Conservation (phyloP, 1,139 yeast species). For the Debaryomycetaceae sp. region DNA sequence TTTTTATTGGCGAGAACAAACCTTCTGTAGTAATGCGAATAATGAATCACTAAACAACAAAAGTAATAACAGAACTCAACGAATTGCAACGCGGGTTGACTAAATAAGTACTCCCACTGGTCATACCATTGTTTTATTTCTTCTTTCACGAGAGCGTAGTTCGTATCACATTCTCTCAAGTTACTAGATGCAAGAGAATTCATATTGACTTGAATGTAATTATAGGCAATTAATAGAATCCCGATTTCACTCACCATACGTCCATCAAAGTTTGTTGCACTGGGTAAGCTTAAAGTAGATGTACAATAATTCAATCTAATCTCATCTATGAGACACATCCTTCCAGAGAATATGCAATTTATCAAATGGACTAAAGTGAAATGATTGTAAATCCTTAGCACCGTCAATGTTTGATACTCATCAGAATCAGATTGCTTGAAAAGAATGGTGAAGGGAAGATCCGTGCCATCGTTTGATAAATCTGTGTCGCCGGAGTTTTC, state of each 20-base stretch:
- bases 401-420: slow-evolving; percentile 50
- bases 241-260: slow-evolving; percentile 80
- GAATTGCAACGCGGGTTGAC: slow-evolving; percentile 73
- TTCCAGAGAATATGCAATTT: slow-evolving; percentile 66
- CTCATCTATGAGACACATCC: slow-evolving; percentile 73
- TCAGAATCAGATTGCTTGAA: slow-evolving; percentile 32
- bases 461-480: slow-evolving; percentile 1
- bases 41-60: slow-evolving; percentile 49
- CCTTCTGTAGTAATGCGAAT: slow-evolving; percentile 27
- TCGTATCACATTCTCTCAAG: slow-evolving; percentile 19
- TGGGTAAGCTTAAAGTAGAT: slow-evolving; percentile 55
- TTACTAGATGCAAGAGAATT: slow-evolving; percentile 16
- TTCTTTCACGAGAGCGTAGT: slow-evolving; percentile 23
- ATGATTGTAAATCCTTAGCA: slow-evolving; percentile 68
- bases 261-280: slow-evolving; percentile 78
- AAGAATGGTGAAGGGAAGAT: slow-evolving; percentile 26
- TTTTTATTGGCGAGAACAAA: slow-evolving; percentile 7
- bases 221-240: slow-evolving; percentile 59
- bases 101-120: slow-evolving; percentile 69
- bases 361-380: slow-evolving; percentile 67
- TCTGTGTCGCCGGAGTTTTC: neutral
- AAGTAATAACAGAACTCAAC: slow-evolving; percentile 73
- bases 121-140: slow-evolving; percentile 59
- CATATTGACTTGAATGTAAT: slow-evolving; percentile 47
- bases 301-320: slow-evolving; percentile 60